Base-by-base conservation (phyloP, 2,329 filamentous ascomycete species). In the Massarina eburnea region DNA sequence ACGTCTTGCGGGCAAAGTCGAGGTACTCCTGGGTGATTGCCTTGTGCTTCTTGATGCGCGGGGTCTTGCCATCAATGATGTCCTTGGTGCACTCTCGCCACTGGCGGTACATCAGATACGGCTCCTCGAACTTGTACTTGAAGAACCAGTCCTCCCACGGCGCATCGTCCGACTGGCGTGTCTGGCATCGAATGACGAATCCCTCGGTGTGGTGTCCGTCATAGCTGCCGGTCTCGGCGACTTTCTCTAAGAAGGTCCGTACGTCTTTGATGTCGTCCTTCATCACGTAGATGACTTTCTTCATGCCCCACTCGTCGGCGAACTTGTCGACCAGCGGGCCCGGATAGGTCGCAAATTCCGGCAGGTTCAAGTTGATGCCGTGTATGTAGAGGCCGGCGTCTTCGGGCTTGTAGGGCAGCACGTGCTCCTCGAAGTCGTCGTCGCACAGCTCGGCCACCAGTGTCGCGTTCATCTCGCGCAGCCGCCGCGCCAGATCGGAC, bases 51-150 rank as follows among this genome's bases (percentile, higher is more conserved):
- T 84, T 91, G 74, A 82, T 88, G 54, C 80, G 87, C 9, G 91
- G 89, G 30, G 82, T 73, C 58, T 82, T 87, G 12, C 87, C 87
- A 1, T 79, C 64, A 56, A 99, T 96, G 46, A 97, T 72, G 4
- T 89, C 81, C 70, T 96, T 97, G 33, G 94, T 99, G 67, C 89
- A 95, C 73, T 99, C 94, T 51, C 94, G 85, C 94, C 94, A 99
- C 74, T 99, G 94, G 19, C 94, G 85, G 73, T 97, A 99, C 90
- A 99, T 95, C 49, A 99, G 76, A 67, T 99, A 99, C 0, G 94
- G 94, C 73, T 99, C 94, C 65, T 99, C 94, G 49, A 99, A 99
- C 74, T 99, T 99, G 81, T 91, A 99, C 73, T 99, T 99, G 84
- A 99, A 99, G 73, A 99, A 99, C 94, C 94, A 99, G 68, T 99